These are phyloP conservation scores for Aspergillus arachidicola DNA, from an alignment of 2,329 filamentous ascomycete genomes.

Conservation along the genomic window DNA sequence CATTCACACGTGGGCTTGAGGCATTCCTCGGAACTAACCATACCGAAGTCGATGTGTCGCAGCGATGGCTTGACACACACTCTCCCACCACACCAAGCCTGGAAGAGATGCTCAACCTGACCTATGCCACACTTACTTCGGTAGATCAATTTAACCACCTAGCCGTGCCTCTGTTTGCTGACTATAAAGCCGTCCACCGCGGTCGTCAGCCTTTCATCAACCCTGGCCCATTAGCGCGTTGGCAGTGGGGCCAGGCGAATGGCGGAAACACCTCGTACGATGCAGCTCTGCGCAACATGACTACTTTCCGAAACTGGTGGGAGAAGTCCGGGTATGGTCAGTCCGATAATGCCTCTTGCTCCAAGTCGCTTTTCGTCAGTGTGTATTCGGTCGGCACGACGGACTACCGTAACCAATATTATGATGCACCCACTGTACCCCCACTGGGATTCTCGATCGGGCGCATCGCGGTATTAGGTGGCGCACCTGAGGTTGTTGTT, in stretches of 20 bases:
- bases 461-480: slow-evolving; percentile 27
- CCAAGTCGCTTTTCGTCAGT: slow-evolving; percentile 36
- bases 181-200: slow-evolving; percentile 25
- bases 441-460: slow-evolving; percentile 25
- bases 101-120: slow-evolving; percentile 13
- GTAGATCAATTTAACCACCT: slow-evolving; percentile 23
- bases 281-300: slow-evolving; percentile 35
- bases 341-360: slow-evolving; percentile 29
- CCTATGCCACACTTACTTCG: slow-evolving; percentile 22
- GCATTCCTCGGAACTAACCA: slow-evolving; percentile 27
- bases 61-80: slow-evolving; percentile 26
- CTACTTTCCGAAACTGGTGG: slow-evolving; percentile 38
- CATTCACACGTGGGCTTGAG: slow-evolving; percentile 26
- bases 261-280: slow-evolving; percentile 21
- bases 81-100: slow-evolving; percentile 11
- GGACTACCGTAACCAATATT: slow-evolving; percentile 25
- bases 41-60: slow-evolving; percentile 29
- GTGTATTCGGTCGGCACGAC: slow-evolving; percentile 21
- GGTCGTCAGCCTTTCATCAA: slow-evolving; percentile 33
- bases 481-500: slow-evolving; percentile 32
- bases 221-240: slow-evolving; percentile 29
- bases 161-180: slow-evolving; percentile 26
- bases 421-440: slow-evolving; percentile 17
- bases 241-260: slow-evolving; percentile 24
- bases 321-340: slow-evolving; percentile 29